Evolutionary conservation across 129 eudicot species (phyloP), one percentile per base, ranked within the genome.

Genomic region (Lactuca saligna): DNA sequence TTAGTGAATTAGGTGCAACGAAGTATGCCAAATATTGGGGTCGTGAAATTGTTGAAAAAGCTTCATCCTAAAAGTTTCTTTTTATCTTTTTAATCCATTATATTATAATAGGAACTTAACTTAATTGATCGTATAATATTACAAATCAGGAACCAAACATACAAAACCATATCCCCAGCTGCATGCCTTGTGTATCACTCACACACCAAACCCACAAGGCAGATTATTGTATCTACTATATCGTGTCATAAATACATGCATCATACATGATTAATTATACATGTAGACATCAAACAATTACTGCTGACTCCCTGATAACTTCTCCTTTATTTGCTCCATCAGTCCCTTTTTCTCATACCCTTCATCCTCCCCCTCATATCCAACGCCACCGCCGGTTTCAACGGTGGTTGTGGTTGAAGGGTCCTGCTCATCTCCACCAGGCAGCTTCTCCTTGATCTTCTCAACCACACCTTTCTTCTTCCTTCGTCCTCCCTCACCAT

Each of bases 21-120:
- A 86, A 91, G 63, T 86, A 84, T n/a, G 94, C 97, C 0, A 76
- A 69, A 55, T 88, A n/a, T n/a, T n/a, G 94, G 90, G 72, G 86
- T 42, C 38, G 82, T 55, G 80, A 78, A 48, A 71, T 91, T 76
- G 97, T 96, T 13, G 87, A 88, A 42, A 75, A 57, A 39, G 82
- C 81, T 25, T 25, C 29, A 25, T 25, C 29, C 29, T 25, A 25
- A 25, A 0, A 25, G 2, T 25, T 25, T 25, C 29, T 25, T 25
- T 25, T 25, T 25, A 25, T 25, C 29, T 25, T 71, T 46, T 61
- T 73, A 82, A 49, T 80, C 86, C 25, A 41, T 32, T 66, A 78
- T 50, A 78, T 80, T 33, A 66, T 80, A 9, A 74, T 88, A 7
- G 86, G 91, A 48, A 79, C 95, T 25, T 25, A 25, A 25, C 29